Evolutionary conservation across 345 rosid species (phyloP).

Genomic region (Syzygium aqueum): DNA sequence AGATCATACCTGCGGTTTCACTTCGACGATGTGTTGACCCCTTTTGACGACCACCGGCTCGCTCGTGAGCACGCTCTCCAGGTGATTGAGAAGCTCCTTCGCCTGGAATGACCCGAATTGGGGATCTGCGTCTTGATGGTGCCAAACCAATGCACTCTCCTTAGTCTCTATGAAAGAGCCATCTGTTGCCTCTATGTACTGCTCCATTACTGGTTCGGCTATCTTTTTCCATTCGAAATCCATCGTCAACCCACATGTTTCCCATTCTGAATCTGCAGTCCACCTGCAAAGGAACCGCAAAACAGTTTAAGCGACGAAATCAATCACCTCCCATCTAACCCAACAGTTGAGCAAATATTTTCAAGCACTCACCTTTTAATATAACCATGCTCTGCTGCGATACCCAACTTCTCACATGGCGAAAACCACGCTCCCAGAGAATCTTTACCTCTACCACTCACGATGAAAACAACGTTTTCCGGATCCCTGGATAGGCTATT

Average conservation of each 20-base stretch:
- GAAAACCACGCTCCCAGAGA: slow-evolving; percentile 65
- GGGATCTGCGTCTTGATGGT: slow-evolving; percentile 63
- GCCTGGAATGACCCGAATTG: slow-evolving; percentile 72
- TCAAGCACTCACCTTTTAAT: slow-evolving; percentile 43
- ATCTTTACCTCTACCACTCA: slow-evolving; percentile 79
- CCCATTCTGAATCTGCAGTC: slow-evolving; percentile 52
- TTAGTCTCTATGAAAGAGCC: slow-evolving; percentile 75
- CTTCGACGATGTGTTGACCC: slow-evolving; percentile 78
- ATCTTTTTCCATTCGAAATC: slow-evolving; percentile 61
- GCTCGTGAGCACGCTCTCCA: slow-evolving; percentile 73
- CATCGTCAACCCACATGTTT: slow-evolving; percentile 20
- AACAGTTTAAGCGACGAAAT: neutral
- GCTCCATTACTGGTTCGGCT: slow-evolving; percentile 70
- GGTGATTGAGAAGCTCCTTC: slow-evolving; percentile 78
- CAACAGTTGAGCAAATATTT: neutral
- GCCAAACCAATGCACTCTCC: slow-evolving; percentile 87
- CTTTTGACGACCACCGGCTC: slow-evolving; percentile 85
- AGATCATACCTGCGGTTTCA: slow-evolving; percentile 73
- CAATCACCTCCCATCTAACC: neutral
- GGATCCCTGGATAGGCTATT: slow-evolving; percentile 64
- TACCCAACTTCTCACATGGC: slow-evolving; percentile 52
- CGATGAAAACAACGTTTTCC: slow-evolving; percentile 57
- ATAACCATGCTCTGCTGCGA: slow-evolving; percentile 87
- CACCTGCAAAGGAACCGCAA: slow-evolving; percentile 26
- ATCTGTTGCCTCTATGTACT: slow-evolving; percentile 68